Evolutionary conservation across 257 asterid genomes (phyloP).

Genomic region (Solanum chiquidenum): DNA sequence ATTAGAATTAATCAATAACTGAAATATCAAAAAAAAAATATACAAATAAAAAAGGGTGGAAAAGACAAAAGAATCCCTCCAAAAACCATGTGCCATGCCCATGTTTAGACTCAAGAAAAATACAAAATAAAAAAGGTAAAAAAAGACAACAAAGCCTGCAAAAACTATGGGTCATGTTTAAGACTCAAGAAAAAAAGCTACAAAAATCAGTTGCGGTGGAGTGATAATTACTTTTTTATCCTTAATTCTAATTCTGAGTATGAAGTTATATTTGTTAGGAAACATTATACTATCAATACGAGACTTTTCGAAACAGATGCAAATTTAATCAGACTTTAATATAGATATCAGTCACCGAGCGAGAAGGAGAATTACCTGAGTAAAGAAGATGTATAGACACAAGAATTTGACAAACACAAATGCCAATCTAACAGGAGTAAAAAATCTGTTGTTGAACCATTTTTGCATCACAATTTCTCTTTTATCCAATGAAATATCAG

Average conservation of each 20-base stretch:
- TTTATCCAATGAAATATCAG: slow-evolving; percentile 38
- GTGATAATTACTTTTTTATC: neutral
- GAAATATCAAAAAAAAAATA: too few relatives aligned
- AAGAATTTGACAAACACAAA: slow-evolving; percentile 65
- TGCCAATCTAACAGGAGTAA: slow-evolving; percentile 67
- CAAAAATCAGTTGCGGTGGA: neutral
- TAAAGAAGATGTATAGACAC: slow-evolving; percentile 48
- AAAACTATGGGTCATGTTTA: neutral
- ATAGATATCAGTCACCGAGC: neutral
- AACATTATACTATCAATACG: neutral
- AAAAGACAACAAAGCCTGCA: neutral
- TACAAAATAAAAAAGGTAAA: neutral
- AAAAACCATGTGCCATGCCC: neutral
- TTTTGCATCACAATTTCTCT: slow-evolving; percentile 55
- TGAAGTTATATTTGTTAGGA: neutral
- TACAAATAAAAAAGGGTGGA: neutral
- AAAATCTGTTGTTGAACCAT: slow-evolving; percentile 38
- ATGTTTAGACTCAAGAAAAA: neutral
- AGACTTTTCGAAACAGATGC: neutral
- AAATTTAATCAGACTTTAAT: neutral
- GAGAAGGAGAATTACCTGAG: slow-evolving; percentile 28
- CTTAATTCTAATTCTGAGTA: neutral
- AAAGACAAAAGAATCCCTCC: neutral
- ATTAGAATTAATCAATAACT: neutral
- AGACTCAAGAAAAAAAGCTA: neutral